Base-by-base conservation (phyloP, 2,329 filamentous ascomycete genomes). In the Rhynchosporium secalis region DNA sequence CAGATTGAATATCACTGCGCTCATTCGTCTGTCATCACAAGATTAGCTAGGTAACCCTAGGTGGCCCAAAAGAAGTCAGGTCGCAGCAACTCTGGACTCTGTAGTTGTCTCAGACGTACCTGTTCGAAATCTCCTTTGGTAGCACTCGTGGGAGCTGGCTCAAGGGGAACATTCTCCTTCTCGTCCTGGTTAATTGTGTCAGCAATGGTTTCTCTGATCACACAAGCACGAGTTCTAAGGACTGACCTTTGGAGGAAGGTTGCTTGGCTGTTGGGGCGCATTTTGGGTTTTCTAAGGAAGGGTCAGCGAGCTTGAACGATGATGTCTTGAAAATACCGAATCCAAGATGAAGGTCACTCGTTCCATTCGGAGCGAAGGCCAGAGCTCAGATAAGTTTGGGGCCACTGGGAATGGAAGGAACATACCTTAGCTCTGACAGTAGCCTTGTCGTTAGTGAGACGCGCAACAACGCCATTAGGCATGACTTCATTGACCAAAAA, bases 401-500 rank as follows among this genome's bases (percentile, higher is more conserved):
- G 36, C 12, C 29, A 41, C 31, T 31, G 51, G 26, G 29, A 20
- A 47, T 28, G 28, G 51, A 28, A 47, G 26, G 49, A 46, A 58
- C 64, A 52, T 54, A 66, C 70, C 62, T 67, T 62, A 36, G 41
- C n/a, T 61, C 61, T 28, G 68, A 28, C 46, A 43, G 46, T 64
- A 43, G 65, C 66, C 31, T 69, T 41, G 36, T 70, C 68, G 60
- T 78, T 80, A 56, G 75, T 80, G 61, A 91, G 76, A 75, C 89
- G 86, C 60, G 87, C 72, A 31, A 90, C 86, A 65, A 82, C 73
- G 33, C 88, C 88, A 70, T 83, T 80, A 3, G 83, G 81, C 8
- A 82, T 75, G 65, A 91, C 88, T 74, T 91, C 88, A 70, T 91
- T 90, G 70, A 91, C 88, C 68, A 89, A 72, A 73, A 91, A 91